Evolutionary conservation across 352 stramenopile species (phyloP).

Genomic region (Sclerospora graminicola): DNA sequence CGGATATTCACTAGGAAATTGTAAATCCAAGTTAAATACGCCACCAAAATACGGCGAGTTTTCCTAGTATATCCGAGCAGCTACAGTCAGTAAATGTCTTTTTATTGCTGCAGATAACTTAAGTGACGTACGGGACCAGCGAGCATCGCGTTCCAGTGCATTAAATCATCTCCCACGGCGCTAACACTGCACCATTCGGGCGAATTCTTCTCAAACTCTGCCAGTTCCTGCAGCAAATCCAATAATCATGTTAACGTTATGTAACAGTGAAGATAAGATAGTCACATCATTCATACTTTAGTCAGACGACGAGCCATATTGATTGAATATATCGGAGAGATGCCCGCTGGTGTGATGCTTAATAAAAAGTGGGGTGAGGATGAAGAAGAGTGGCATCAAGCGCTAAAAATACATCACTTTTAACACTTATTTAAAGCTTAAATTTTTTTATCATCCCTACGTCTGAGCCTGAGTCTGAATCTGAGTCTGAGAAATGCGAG

Average conservation of each 20-base stretch:
- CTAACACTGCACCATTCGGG: slow-evolving; percentile 84
- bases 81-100: neutral
- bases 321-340: neutral
- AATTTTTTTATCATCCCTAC: neutral
- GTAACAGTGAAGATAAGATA: neutral
- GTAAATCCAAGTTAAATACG: slow-evolving; percentile 91
- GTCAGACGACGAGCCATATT: slow-evolving; percentile 74
- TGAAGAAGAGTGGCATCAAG: neutral
- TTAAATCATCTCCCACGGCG: slow-evolving; percentile 79
- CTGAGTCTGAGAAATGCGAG: too few species aligned
- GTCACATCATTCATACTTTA: slow-evolving; percentile 33
- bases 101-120: neutral
- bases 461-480: slow-evolving; percentile 5
- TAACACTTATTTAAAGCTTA: slow-evolving; percentile 9
- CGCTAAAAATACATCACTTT: slow-evolving; percentile 3
- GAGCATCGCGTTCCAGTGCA: slow-evolving; percentile 89
- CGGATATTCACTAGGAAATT: slow-evolving; percentile 95
- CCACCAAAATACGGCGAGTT: slow-evolving; percentile 80
- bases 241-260: neutral
- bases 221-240: slow-evolving; percentile 46
- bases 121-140: slow-evolving; percentile 61
- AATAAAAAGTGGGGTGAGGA: slow-evolving; percentile 17
- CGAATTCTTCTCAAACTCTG: slow-evolving; percentile 85
- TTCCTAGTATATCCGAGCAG: slow-evolving; percentile 28
- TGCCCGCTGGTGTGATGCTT: slow-evolving; percentile 8